Percentiles rank a stretch among this genome's conserved stretches.
Evolutionary conservation across 2,329 filamentous ascomycete genomes (phyloP).

Genomic region (Pseudogymnoascus sp.): DNA sequence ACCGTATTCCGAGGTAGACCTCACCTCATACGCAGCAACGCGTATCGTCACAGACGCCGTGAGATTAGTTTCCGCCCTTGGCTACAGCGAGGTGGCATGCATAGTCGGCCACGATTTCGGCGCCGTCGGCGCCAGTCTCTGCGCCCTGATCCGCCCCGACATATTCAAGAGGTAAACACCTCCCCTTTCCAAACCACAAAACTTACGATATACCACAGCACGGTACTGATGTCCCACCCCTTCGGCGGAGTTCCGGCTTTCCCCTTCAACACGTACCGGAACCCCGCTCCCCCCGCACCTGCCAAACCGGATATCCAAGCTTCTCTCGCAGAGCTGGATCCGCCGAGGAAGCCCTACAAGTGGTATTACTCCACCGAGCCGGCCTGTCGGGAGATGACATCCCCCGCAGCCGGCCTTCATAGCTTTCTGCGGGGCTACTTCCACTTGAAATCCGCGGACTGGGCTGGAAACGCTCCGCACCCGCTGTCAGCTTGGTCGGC

Average conservation of each 20-base stretch:
- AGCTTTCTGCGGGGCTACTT: conserved; percentile 61
- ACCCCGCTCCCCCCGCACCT: conserved; percentile 21
- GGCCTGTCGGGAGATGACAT: conserved; percentile 43
- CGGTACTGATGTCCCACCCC: conserved; percentile 60
- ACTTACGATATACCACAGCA: conserved; percentile 22
- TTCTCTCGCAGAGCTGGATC: conserved; percentile 44
- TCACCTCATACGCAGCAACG: conserved; percentile 51
- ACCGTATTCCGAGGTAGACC: conserved; percentile 45
- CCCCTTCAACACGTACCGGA: conserved; percentile 41
- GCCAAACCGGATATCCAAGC: conserved; percentile 44
- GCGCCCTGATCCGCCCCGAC: conserved; percentile 57
- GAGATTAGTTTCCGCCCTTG: conserved; percentile 53
- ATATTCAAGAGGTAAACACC: conserved; percentile 47
- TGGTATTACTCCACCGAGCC: conserved; percentile 53
- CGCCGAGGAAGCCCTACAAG: conserved; percentile 64
- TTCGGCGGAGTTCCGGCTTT: conserved; percentile 49
- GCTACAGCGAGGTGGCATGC: conserved; percentile 51
- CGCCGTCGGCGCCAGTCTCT: conserved; percentile 52
- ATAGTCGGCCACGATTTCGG: conserved; percentile 64
- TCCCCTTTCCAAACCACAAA: background rate
- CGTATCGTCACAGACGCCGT: conserved; percentile 57
- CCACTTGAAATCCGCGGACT: conserved; percentile 59
- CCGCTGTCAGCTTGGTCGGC: conserved; percentile 52
- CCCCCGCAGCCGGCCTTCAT: conserved; percentile 47
- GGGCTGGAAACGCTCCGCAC: conserved; percentile 47